These are phyloP conservation scores for Knoxia roxburghii DNA, from an alignment of 257 asterid species.

Conservation along the genomic window DNA sequence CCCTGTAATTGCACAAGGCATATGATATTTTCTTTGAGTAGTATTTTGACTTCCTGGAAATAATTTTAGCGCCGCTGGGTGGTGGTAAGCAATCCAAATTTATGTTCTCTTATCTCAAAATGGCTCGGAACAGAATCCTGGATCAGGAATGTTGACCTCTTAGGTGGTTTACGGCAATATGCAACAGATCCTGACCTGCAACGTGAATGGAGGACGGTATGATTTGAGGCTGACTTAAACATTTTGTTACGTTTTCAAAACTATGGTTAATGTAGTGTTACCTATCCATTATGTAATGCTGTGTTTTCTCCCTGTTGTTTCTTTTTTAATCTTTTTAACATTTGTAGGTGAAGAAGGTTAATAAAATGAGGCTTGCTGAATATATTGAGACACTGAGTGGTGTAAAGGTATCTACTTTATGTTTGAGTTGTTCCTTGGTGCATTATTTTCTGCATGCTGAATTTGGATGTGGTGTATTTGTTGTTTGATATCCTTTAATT, in stretches of 20 bases:
- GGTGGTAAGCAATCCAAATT: constrained; percentile 53
- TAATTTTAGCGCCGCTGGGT: constrained; percentile 47
- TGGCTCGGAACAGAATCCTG: constrained; percentile 56
- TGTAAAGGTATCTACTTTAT: constrained; percentile 29
- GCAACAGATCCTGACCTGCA: constrained; percentile 38
- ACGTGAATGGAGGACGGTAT: constrained; percentile 42
- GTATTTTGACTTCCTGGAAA: constrained; percentile 1
- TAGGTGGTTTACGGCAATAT: constrained; percentile 39
- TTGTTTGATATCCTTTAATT: constrained; percentile 7
- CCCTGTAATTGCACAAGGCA: neutral
- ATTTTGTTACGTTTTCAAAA: constrained; percentile 3
- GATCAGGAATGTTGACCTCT: constrained; percentile 41
- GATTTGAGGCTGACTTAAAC: constrained; percentile 10
- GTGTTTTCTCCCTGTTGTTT: neutral
- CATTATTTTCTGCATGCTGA: neutral
- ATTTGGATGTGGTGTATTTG: neutral
- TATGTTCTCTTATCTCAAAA: constrained; percentile 44
- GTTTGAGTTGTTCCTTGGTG: neutral
- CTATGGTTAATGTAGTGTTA: neutral
- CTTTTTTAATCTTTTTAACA: neutral
- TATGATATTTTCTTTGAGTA: neutral
- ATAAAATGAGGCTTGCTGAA: constrained; percentile 48
- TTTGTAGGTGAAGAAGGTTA: constrained; percentile 40
- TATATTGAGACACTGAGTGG: constrained; percentile 43
- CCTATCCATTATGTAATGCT: neutral